phyloP scores from a whole-genome alignment of 441 rosid species.

The Theobroma grandiflorum region DNA sequence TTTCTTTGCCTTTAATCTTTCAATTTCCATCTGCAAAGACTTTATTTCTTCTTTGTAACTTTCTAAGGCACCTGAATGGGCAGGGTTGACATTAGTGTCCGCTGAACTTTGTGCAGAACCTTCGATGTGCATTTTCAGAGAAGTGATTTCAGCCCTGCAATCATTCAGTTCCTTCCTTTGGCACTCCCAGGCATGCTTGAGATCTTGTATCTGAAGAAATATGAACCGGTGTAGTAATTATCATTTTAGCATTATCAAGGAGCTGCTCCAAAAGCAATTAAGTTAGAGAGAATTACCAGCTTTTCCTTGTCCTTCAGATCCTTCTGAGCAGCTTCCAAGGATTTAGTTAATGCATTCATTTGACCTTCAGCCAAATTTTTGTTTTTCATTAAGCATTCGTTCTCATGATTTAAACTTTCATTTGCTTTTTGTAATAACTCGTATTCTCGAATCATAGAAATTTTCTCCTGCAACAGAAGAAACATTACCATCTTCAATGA shows the following conservation, averaged over 20 bases:
- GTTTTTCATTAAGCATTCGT: conserved; percentile 23
- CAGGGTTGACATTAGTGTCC: conserved; percentile 52
- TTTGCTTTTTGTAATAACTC: conserved; percentile 62
- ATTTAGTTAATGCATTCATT: conserved; percentile 25
- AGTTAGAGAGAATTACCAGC: conserved; percentile 36
- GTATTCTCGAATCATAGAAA: conserved; percentile 82
- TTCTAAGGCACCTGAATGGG: conserved; percentile 59
- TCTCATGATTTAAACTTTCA: conserved; percentile 38
- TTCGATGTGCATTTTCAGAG: conserved; percentile 91
- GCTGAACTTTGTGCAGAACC: conserved; percentile 58
- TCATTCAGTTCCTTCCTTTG: conserved; percentile 85
- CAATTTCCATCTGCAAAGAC: conserved; percentile 66
- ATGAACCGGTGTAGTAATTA: conserved; percentile 33
- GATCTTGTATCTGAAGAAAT: conserved; percentile 69
- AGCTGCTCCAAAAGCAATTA: conserved; percentile 10
- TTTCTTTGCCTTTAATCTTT: conserved; percentile 49
- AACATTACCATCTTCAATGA: background rate
- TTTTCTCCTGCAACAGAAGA: conserved; percentile 77
- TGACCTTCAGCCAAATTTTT: conserved; percentile 31
- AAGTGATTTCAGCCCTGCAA: conserved; percentile 90
- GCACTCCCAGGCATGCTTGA: conserved; percentile 76
- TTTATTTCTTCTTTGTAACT: conserved; percentile 66
- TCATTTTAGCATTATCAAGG: conserved; percentile 40
- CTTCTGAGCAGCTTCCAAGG: conserved; percentile 30
- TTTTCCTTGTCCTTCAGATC: conserved; percentile 31